Conservation (phyloP, 129 eudicot genomes). For the Centaurea solstitialis region DNA sequence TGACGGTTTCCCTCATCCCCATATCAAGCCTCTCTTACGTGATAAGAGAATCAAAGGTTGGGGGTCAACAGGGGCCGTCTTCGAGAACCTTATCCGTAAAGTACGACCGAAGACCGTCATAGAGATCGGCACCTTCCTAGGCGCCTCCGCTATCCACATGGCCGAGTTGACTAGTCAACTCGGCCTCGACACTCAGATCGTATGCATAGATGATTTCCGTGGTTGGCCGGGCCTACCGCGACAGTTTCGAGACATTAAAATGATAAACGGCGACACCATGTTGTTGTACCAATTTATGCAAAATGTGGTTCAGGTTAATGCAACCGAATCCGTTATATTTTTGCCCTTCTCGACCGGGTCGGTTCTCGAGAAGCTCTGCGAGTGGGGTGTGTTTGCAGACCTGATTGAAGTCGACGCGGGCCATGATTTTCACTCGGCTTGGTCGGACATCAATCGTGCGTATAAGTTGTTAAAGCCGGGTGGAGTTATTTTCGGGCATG, state of each 20-base stretch:
- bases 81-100: conserved; percentile 54
- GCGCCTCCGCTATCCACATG: conserved; percentile 85
- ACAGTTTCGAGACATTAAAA: conserved; percentile 31
- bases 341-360: conserved; percentile 70
- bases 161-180: conserved; percentile 54
- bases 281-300: conserved; percentile 83
- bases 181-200: conserved; percentile 58
- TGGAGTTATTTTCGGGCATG: conserved; percentile 82
- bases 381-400: conserved; percentile 78
- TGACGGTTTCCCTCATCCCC: conserved; percentile 60
- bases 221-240: conserved; percentile 76
- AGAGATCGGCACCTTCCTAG: conserved; percentile 81
- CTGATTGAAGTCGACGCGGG: conserved; percentile 79
- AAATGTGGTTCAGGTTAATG: conserved; percentile 53
- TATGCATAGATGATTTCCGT: conserved; percentile 80
- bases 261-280: conserved; percentile 58
- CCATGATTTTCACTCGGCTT: conserved; percentile 88
- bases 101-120: conserved; percentile 60
- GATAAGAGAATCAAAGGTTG: conserved; percentile 56
- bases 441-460: conserved; percentile 77
- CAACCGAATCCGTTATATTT: conserved; percentile 41
- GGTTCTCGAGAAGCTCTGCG: conserved; percentile 54
- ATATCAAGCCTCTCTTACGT: conserved; percentile 41
- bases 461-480: conserved; percentile 67
- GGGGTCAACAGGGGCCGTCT: conserved; percentile 78